A percentile compares a stretch with the other conserved stretches of the same genome.
phyloP scores from a whole-genome alignment of 257 asterid genomes.

The Anisodus acutangulus region DNA sequence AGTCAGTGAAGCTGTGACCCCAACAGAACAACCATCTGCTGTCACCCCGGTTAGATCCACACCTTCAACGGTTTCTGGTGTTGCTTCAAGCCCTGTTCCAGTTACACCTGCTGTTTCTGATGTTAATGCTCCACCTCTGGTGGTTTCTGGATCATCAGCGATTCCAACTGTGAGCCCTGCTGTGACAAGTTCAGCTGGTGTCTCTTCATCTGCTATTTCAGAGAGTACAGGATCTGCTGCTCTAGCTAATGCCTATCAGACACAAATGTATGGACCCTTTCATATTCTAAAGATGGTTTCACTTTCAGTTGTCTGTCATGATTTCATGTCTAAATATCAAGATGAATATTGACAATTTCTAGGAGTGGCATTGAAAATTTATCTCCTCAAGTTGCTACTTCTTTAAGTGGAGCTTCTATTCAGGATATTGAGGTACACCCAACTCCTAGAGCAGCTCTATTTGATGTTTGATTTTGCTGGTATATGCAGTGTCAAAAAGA shows the following conservation, averaged over 20 bases:
- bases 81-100: slow-evolving; percentile 60
- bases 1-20: slow-evolving; percentile 45
- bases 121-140: slow-evolving; percentile 51
- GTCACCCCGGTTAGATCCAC: slow-evolving; percentile 51
- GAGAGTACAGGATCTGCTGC: slow-evolving; percentile 46
- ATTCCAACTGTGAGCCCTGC: slow-evolving; percentile 51
- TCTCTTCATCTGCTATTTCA: slow-evolving; percentile 56
- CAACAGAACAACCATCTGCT: slow-evolving; percentile 56
- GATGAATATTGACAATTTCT: slow-evolving; percentile 28
- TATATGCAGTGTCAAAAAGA: slow-evolving; percentile 9
- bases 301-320: not conserved
- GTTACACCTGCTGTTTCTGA: slow-evolving; percentile 57
- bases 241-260: slow-evolving; percentile 43
- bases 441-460: slow-evolving; percentile 27
- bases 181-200: slow-evolving; percentile 45
- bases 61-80: slow-evolving; percentile 49
- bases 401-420: slow-evolving; percentile 61
- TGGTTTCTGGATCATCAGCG: slow-evolving; percentile 60
- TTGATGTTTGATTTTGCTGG: slow-evolving; percentile 31
- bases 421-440: slow-evolving; percentile 70
- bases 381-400: slow-evolving; percentile 50
- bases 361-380: slow-evolving; percentile 54
- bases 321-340: not conserved
- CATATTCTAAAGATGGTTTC: slow-evolving; percentile 10
- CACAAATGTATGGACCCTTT: slow-evolving; percentile 44